phyloP scores from a whole-genome alignment of 306 rosid genomes.

The Rosa lucieae region DNA sequence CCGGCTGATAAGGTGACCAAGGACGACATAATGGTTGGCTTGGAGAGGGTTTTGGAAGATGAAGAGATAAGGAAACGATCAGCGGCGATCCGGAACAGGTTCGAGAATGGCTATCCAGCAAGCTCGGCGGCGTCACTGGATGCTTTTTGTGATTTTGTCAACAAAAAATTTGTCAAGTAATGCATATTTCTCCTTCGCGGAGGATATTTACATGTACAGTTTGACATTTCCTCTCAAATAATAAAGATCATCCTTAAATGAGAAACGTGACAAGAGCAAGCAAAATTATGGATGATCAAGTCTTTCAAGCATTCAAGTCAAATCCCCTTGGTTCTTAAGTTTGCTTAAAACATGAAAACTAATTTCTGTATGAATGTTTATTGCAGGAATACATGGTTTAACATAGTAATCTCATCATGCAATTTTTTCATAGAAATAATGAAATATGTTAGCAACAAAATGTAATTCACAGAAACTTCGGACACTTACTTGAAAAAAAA shows the following conservation, averaged over 20 bases:
- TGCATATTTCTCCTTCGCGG: too few species aligned
- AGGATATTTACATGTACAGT: too few species aligned
- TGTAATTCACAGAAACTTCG: neutral
- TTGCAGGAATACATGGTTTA: too few species aligned
- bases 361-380: too few species aligned
- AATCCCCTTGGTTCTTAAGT: too few species aligned
- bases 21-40: constrained; percentile 8
- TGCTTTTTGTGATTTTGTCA: constrained; percentile 20
- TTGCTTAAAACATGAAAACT: too few species aligned
- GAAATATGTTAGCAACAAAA: too few species aligned
- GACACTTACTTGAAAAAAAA: too few species aligned
- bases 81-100: neutral
- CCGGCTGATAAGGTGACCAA: constrained; percentile 5
- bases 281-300: too few species aligned
- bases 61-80: constrained; percentile 15
- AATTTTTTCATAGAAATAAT: too few species aligned
- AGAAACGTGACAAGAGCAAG: neutral
- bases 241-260: neutral
- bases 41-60: constrained; percentile 17
- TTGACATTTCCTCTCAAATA: neutral
- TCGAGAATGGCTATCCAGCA: constrained; percentile 19
- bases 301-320: too few species aligned
- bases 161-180: too few species aligned
- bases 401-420: neutral
- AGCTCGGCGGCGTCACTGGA: constrained; percentile 11